Evolutionary conservation across 2,329 filamentous ascomycete species (phyloP).

Genomic region (Trichoderma endophyticum): DNA sequence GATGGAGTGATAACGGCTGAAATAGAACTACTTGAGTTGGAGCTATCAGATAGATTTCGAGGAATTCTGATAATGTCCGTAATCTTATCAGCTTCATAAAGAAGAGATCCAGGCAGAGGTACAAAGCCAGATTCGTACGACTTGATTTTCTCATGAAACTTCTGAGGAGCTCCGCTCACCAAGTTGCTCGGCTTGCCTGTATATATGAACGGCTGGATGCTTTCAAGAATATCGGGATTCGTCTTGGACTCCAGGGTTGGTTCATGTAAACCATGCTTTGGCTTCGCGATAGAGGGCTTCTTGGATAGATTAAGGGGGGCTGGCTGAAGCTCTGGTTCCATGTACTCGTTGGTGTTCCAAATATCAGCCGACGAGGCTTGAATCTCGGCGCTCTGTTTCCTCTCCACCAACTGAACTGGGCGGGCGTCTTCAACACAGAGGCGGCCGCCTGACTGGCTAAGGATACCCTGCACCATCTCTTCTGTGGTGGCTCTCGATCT

Average conservation of each 20-base stretch:
- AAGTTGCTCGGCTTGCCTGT: not conserved
- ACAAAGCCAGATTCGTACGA: conserved; percentile 11
- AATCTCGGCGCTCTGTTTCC: conserved; percentile 17
- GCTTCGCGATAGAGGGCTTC: not conserved
- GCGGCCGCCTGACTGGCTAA: conserved; percentile 25
- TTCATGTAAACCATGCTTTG: not conserved
- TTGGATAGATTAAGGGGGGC: conserved; percentile 25
- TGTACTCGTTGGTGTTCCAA: conserved; percentile 22
- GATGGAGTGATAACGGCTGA: conserved; percentile 25
- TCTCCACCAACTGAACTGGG: conserved; percentile 23
- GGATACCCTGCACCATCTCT: conserved; percentile 25
- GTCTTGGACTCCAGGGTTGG: not conserved
- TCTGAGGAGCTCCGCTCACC: not conserved
- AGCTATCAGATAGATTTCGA: conserved; percentile 19
- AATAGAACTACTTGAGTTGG: not conserved
- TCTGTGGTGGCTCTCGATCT: conserved; percentile 26
- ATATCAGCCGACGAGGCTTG: conserved; percentile 26
- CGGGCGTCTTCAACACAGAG: conserved; percentile 23
- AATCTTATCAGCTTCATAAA: conserved; percentile 12
- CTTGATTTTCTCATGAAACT: not conserved
- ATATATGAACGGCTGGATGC: not conserved
- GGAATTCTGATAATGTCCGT: not conserved
- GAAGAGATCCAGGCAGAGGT: conserved; percentile 8
- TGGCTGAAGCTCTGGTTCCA: conserved; percentile 25
- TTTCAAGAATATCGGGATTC: not conserved